Conservation (phyloP, 345 rosid species). For the Eutrema yunnanense region DNA sequence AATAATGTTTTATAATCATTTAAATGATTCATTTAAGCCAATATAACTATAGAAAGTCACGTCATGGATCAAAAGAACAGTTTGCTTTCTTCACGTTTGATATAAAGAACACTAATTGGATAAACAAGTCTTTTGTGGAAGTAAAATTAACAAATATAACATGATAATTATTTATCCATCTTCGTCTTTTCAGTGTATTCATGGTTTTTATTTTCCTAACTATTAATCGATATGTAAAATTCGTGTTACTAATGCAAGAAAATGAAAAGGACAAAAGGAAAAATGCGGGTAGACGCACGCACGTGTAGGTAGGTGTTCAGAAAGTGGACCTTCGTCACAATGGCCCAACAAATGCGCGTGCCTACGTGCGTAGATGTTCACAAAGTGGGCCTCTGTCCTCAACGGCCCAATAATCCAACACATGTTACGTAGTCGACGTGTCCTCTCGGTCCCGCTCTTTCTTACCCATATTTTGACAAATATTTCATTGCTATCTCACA, state of each 20-base stretch:
- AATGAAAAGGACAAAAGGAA: neutral
- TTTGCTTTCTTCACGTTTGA: neutral
- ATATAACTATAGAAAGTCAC: neutral
- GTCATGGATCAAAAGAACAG: neutral
- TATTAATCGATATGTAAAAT: neutral
- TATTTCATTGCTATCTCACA: neutral
- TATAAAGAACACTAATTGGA: neutral
- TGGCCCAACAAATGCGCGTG: conserved; percentile 14
- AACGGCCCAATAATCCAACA: neutral
- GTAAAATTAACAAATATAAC: neutral
- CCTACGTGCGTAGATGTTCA: neutral
- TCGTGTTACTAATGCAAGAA: neutral
- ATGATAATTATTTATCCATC: neutral
- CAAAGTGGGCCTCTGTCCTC: conserved; percentile 1
- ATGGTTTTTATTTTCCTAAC: neutral
- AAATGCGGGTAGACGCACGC: neutral
- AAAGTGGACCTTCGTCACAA: neutral
- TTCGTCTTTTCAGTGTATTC: neutral
- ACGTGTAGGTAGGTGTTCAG: neutral
- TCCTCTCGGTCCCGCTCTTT: neutral
- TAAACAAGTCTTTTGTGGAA: neutral
- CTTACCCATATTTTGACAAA: neutral
- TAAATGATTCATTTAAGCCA: neutral
- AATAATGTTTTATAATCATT: neutral
- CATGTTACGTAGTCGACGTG: conserved; percentile 3